phyloP scores from a whole-genome alignment of 208 protist genomes.

The Acanthamoeba lenticulata region DNA sequence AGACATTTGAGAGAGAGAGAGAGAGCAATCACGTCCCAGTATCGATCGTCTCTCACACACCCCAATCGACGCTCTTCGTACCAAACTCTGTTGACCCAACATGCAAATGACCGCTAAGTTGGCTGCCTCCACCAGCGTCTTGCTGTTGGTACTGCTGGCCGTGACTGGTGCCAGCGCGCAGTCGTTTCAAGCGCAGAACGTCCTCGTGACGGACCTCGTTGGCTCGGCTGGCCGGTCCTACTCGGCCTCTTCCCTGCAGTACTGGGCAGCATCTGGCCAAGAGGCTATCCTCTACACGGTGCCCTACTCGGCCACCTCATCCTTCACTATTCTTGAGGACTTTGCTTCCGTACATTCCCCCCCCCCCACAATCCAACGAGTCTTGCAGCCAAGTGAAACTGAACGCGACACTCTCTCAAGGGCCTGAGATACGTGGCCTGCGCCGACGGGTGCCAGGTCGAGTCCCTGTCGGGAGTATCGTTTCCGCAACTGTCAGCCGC shows the following conservation, averaged over 20 bases:
- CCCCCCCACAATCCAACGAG: not conserved
- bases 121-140: no score
- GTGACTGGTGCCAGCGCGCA: not conserved
- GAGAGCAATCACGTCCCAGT: no score
- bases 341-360: not conserved
- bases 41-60: no score
- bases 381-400: no score
- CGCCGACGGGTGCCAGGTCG: not conserved
- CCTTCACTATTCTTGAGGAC: not conserved
- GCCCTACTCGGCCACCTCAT: not conserved
- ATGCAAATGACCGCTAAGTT: no score
- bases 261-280: not conserved
- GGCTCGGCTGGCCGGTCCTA: not conserved
- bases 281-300: not conserved
- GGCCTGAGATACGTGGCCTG: not conserved
- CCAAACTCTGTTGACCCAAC: no score
- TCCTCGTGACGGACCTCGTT: not conserved
- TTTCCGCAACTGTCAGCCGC: not conserved
- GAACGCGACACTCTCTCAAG: not conserved
- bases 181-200: not conserved
- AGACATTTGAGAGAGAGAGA: no score
- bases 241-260: not conserved
- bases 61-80: no score
- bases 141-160: not conserved
- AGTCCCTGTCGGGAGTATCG: not conserved